phyloP scores from a whole-genome alignment of 768 basidiomycete genomes.

The Kondoa subrosea region DNA sequence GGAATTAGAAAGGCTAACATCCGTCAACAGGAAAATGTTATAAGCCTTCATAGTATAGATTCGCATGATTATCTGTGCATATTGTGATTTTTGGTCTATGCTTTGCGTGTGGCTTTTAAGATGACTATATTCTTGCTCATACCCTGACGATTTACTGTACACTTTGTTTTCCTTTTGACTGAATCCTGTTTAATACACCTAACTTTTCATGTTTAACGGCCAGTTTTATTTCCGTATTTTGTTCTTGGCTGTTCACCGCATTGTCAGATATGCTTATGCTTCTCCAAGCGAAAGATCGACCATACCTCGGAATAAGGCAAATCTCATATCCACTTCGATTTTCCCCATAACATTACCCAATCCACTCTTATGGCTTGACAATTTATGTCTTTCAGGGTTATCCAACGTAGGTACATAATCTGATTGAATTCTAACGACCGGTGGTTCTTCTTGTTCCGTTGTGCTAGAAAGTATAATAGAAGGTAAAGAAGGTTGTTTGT shows the following conservation, averaged over 20 bases:
- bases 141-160: background rate
- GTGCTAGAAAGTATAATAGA: background rate
- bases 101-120: background rate
- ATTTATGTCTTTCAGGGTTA: constrained; percentile 17
- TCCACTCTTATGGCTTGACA: background rate
- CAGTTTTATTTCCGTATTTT: background rate
- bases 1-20: background rate
- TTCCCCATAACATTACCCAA: constrained; percentile 1
- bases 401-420: constrained; percentile 13
- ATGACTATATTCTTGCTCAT: background rate
- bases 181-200: background rate
- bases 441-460: background rate
- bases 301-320: constrained; percentile 7
- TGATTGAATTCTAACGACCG: background rate
- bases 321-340: constrained; percentile 15
- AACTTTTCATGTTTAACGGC: background rate
- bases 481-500: too few relatives aligned
- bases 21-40: constrained; percentile 10
- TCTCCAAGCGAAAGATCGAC: constrained; percentile 5
- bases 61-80: background rate
- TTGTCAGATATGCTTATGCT: background rate
- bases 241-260: background rate
- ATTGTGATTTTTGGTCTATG: background rate
- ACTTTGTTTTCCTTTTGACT: too few relatives aligned
- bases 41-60: background rate